Evolutionary conservation across 441 rosid genomes (phyloP).

Genomic region (Croton setiger): DNA sequence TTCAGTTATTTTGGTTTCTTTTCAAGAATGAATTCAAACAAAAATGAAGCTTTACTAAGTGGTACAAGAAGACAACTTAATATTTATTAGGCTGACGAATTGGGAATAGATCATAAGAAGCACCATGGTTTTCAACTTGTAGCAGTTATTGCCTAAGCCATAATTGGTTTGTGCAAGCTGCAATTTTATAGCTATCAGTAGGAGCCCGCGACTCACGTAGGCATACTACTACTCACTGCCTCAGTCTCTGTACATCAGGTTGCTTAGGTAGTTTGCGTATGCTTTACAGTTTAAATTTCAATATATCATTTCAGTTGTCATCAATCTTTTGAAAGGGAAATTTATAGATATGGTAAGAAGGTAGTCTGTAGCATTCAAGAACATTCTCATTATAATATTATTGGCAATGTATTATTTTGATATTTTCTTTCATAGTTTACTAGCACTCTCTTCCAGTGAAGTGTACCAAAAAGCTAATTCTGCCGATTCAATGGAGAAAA

Average conservation of each 20-base stretch:
- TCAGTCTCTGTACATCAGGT: too few species aligned
- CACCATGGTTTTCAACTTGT: neutral
- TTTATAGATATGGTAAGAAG: neutral
- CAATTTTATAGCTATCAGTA: neutral
- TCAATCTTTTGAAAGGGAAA: neutral
- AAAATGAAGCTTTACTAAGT: neutral
- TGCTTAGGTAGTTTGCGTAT: too few species aligned
- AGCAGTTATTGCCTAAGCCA: neutral
- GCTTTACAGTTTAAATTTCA: neutral
- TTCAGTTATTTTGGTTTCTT: neutral
- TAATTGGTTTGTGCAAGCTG: neutral
- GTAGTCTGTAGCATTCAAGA: neutral
- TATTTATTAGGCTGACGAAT: neutral
- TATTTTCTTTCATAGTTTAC: neutral
- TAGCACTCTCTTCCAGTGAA: neutral
- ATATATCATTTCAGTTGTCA: neutral
- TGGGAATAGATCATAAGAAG: neutral
- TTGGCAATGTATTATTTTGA: neutral
- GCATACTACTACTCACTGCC: too few species aligned
- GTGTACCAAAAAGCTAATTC: neutral
- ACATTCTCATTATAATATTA: neutral
- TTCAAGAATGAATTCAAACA: neutral
- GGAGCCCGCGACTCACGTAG: too few species aligned
- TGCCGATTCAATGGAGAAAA: neutral
- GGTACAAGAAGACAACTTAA: neutral